Conservation (phyloP, 306 rosid genomes). For the Hippophae rhamnoides region DNA sequence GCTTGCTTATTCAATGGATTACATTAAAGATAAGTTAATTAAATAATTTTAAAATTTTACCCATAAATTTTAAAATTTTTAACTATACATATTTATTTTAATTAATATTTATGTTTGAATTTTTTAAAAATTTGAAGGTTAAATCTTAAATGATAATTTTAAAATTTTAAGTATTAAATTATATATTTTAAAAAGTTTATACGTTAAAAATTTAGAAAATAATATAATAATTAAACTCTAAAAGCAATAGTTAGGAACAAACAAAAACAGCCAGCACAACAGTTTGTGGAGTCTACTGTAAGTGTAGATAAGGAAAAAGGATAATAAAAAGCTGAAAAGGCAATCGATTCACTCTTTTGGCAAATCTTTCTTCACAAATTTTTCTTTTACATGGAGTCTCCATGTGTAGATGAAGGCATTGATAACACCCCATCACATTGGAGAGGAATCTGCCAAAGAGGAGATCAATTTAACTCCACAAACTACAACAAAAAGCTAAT, state of each 20-base stretch:
- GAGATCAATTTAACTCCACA: constrained; percentile 45
- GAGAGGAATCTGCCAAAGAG: constrained; percentile 70
- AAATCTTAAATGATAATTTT: too few species aligned
- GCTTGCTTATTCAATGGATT: not conserved
- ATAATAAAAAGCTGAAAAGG: constrained; percentile 7
- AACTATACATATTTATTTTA: too few species aligned
- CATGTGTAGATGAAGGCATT: constrained; percentile 40
- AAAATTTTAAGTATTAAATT: too few species aligned
- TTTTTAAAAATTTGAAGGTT: too few species aligned
- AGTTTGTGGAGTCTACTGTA: constrained; percentile 10
- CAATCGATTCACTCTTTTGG: constrained; percentile 10
- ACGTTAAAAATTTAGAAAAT: too few species aligned
- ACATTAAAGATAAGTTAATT: too few species aligned
- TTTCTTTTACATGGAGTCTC: constrained; percentile 13
- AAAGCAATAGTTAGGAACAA: not conserved
- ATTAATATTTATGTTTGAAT: too few species aligned
- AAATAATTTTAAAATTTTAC: too few species aligned
- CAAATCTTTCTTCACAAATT: constrained; percentile 8
- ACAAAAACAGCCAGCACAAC: constrained; percentile 2
- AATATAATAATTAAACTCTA: not conserved
- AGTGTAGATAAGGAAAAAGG: constrained; percentile 11
- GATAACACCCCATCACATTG: constrained; percentile 54
- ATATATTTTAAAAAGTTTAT: too few species aligned
- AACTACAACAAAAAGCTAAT: constrained; percentile 69
- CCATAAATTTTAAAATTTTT: too few species aligned